These are phyloP conservation scores for Thuidium tamariscinum DNA, from an alignment of 225 moss, liverwort and hornwort genomes.

Conservation along the genomic window DNA sequence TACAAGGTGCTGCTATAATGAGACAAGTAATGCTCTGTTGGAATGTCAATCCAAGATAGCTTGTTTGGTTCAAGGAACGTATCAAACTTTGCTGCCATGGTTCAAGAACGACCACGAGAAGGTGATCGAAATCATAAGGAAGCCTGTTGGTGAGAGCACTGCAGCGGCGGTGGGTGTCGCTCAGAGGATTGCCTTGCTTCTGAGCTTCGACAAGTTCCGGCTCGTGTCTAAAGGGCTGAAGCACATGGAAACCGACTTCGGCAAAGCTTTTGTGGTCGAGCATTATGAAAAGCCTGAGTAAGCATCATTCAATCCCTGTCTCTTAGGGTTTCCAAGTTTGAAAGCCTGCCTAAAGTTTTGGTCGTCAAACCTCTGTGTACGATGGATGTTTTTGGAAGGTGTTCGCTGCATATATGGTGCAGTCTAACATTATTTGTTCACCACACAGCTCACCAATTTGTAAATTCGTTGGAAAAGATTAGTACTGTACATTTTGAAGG, in stretches of 20 bases:
- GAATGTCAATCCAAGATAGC: conserved; percentile 39
- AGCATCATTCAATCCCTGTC: background rate
- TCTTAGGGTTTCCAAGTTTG: background rate
- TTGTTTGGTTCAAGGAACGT: conserved; percentile 70
- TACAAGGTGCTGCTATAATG: background rate
- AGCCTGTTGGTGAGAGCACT: conserved; percentile 60
- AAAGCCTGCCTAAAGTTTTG: background rate
- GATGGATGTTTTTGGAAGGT: background rate
- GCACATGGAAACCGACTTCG: conserved; percentile 67
- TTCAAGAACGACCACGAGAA: conserved; percentile 65
- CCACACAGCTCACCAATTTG: background rate
- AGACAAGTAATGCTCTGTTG: background rate
- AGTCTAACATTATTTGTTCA: background rate
- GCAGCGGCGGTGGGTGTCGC: conserved; percentile 56
- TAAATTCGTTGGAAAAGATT: background rate
- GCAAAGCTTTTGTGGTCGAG: conserved; percentile 47
- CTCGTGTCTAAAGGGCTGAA: conserved; percentile 51
- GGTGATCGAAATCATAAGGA: conserved; percentile 63
- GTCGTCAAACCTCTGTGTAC: background rate
- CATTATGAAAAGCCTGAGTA: conserved; percentile 55
- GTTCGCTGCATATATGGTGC: background rate
- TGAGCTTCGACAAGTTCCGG: conserved; percentile 57
- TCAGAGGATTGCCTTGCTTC: conserved; percentile 54
- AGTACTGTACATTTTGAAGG: background rate
- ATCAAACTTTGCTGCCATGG: conserved; percentile 68